Base-by-base conservation (phyloP, 768 basidiomycete genomes). In the Tricholoma terreum region DNA sequence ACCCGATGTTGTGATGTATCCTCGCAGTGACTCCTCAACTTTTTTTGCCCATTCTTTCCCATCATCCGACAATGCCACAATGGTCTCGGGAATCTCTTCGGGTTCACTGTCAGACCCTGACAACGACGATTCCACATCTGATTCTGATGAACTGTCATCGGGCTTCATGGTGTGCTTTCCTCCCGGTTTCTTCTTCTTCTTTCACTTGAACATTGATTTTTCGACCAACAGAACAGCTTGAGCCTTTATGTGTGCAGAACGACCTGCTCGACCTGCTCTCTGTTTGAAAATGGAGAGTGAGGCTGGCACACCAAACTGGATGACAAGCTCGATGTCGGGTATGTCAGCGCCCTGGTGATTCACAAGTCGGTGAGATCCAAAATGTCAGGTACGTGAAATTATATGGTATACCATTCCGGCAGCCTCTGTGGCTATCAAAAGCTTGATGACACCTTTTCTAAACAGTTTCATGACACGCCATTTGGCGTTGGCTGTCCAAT, bases 221-320 rank as follows among this genome's bases (percentile, higher is more conserved):
- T 74, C 68, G 0, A 62, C 63, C 1, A 73, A 53, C 1, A 75
- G 53, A 24, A 71, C 57, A 2, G 69, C 71, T 7, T 56, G 60
- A 0, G 72, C 71, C 11, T 65, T 52, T 8, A 72, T 57, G 4
- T 40, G 30, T 3, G 52, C 36, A 4, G 50, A 62, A 0, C 68
- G 58, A 0, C 71, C 72, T 2, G 66, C 71, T 4, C 69, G 70
- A 1, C 70, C 69, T 0, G 65, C 67, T 1, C 70, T 61, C 55
- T 77, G 75, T 1, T 64, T 65, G 70, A 70, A 75, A 2, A 73
- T 61, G 0, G 69, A 59, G 0, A 76, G 63, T 0, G 72, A 72
- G 1, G 55, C 17, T 0, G 75, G 71, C 1, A 72, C 62, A 10
- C 69, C 66, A 38, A 76, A 74, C 50, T 77, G 76, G 15, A 73